These are phyloP conservation scores for Cytospora paraplurivora DNA, from an alignment of 2,329 filamentous ascomycete species.

Conservation along the genomic window DNA sequence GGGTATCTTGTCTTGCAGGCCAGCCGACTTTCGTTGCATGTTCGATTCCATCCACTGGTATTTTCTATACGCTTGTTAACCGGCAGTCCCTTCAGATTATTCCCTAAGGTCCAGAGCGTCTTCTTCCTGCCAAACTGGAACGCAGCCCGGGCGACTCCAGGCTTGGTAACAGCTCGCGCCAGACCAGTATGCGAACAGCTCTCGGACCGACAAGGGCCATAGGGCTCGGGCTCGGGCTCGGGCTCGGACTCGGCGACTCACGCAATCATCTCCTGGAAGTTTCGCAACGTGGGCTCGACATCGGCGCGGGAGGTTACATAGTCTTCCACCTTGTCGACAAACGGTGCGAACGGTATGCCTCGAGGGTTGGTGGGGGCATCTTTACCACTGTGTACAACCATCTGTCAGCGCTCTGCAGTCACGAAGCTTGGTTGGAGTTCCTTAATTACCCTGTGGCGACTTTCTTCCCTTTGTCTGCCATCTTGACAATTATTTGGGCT, in stretches of 20 bases:
- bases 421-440: not conserved
- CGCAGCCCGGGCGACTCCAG: not conserved
- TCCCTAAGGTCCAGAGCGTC: not conserved
- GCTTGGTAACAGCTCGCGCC: not conserved
- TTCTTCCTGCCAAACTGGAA: not conserved
- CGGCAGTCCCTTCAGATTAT: not conserved
- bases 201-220: not conserved
- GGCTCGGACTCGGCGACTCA: slow-evolving; percentile 47
- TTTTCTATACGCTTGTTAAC: slow-evolving; percentile 63
- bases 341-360: slow-evolving; percentile 81
- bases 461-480: slow-evolving; percentile 47
- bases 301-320: slow-evolving; percentile 78
- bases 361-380: slow-evolving; percentile 72
- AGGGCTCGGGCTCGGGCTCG: not conserved
- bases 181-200: not conserved
- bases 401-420: slow-evolving; percentile 7
- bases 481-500: slow-evolving; percentile 29
- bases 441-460: slow-evolving; percentile 39
- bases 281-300: slow-evolving; percentile 78
- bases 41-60: slow-evolving; percentile 99
- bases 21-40: slow-evolving; percentile 77
- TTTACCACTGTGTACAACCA: slow-evolving; percentile 39
- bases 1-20: slow-evolving; percentile 91
- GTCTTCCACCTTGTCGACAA: slow-evolving; percentile 86
- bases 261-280: slow-evolving; percentile 94